phyloP scores from a whole-genome alignment of 73 alveolate genomes.

The Paramecium biaurelia region DNA sequence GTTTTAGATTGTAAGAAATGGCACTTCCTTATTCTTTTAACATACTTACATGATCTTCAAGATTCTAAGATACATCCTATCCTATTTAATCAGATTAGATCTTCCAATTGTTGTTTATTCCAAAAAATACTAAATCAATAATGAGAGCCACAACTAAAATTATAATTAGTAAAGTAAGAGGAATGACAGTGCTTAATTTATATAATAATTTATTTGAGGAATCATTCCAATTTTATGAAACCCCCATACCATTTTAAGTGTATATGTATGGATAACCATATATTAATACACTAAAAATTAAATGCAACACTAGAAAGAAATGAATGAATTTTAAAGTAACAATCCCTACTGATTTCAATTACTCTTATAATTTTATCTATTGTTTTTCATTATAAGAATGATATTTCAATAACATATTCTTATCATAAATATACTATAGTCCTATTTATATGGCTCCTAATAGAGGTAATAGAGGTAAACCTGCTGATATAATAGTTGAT shows the following conservation, averaged over 20 bases:
- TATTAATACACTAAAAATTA: neutral
- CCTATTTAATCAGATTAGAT: neutral
- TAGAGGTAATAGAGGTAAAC: neutral
- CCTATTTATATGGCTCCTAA: neutral
- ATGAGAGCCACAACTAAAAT: neutral
- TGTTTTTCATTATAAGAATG: slow-evolving; percentile 1
- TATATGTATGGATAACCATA: slow-evolving; percentile 41
- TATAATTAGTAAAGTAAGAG: neutral
- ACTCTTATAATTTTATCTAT: neutral
- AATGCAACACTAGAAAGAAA: neutral
- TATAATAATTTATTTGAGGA: neutral
- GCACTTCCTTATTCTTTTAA: neutral
- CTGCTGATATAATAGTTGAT: neutral
- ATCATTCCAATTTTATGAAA: slow-evolving; percentile 2
- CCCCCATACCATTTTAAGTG: slow-evolving; percentile 1
- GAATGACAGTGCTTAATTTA: neutral
- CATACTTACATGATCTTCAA: neutral
- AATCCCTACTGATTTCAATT: neutral
- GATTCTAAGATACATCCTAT: neutral
- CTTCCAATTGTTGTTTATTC: neutral
- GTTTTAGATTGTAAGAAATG: neutral
- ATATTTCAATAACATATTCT: neutral
- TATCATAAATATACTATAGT: neutral
- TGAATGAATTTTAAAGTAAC: neutral
- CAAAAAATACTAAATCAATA: neutral